Base-by-base conservation (phyloP, 768 basidiomycete genomes). In the Suillus cothurnatus region DNA sequence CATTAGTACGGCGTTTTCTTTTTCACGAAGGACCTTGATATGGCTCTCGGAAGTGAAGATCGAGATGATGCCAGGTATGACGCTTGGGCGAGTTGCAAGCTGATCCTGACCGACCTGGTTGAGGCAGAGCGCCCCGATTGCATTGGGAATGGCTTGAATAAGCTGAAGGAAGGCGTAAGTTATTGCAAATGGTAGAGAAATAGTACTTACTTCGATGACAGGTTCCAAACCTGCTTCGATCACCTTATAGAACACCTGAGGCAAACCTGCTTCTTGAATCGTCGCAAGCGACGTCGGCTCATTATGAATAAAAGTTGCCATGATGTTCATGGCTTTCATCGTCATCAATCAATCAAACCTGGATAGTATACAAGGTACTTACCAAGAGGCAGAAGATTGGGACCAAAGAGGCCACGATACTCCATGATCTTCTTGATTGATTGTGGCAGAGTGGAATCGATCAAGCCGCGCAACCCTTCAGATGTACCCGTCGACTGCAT, bases 261-360 rank as follows among this genome's bases (percentile, higher is more conserved):
- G 97, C 4, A 99, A 77, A 6, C 90, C 88, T 32, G 88, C 85
- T 76, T 99, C 97, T 77, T 99, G 97, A 26, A 99, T 91, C 62
- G 97, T 90, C 2, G 88, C 81, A 64, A 99, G 80, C 19, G 94
- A 97, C 0, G 96, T 98, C 8, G 97, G 97, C 76, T 99, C 97
- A 69, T 99, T 99, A 81, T 99, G 97, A 11, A 99, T 89, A 77
- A 98, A 98, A 0, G 95, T 95, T 17, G 95, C 89, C 89, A 97
- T 94, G 72, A 95, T 91, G 74, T 96, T 95, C 81, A 96, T 93
- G 6, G 93, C 95, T 70, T 62, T 38, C 11, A 62, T 26, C 7
- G 41, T 39, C 21, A 69, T 64, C 41, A 62, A 38, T 64, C 45
- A 62, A 41, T 36, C 49, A 36, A 56, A n/a, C 21, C 58, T 66